Conservation (phyloP, 768 basidiomycete genomes). For the Tylopilus subfusipes region DNA sequence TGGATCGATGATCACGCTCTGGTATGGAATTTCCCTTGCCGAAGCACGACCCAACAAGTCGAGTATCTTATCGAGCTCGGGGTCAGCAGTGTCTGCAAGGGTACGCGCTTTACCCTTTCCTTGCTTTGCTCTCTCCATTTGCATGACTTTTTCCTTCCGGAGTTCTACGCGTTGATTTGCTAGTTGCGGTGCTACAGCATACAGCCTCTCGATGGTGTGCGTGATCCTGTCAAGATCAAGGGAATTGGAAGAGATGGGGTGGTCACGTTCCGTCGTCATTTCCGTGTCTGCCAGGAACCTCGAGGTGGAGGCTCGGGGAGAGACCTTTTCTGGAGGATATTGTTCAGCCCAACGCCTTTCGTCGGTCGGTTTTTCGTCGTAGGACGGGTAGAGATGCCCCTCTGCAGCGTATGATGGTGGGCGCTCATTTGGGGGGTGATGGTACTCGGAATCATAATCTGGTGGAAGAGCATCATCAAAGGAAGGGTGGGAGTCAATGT, state of each 20-base stretch:
- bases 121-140: slow-evolving; percentile 69
- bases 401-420: slow-evolving; percentile 28
- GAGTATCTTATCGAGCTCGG: slow-evolving; percentile 68
- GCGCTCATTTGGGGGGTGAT: slow-evolving; percentile 15
- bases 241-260: slow-evolving; percentile 35
- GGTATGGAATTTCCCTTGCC: slow-evolving; percentile 61
- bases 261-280: background rate
- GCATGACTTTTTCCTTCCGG: slow-evolving; percentile 60
- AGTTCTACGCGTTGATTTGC: slow-evolving; percentile 93
- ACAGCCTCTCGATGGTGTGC: slow-evolving; percentile 85
- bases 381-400: background rate
- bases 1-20: slow-evolving; percentile 65
- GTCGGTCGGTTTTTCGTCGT: slow-evolving; percentile 7
- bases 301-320: slow-evolving; percentile 2
- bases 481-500: slow-evolving; percentile 2
- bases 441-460: slow-evolving; percentile 44
- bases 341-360: slow-evolving; percentile 10
- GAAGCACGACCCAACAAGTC: slow-evolving; percentile 70
- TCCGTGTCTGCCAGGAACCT: background rate
- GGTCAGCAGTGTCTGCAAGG: slow-evolving; percentile 26
- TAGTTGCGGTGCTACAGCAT: slow-evolving; percentile 82
- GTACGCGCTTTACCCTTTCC: slow-evolving; percentile 49
- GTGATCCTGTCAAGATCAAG: slow-evolving; percentile 84
- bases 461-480: slow-evolving; percentile 43
- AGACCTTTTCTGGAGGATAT: slow-evolving; percentile 23